phyloP scores from a whole-genome alignment of 2,329 filamentous ascomycete species.

The Colletotrichum godetiae region DNA sequence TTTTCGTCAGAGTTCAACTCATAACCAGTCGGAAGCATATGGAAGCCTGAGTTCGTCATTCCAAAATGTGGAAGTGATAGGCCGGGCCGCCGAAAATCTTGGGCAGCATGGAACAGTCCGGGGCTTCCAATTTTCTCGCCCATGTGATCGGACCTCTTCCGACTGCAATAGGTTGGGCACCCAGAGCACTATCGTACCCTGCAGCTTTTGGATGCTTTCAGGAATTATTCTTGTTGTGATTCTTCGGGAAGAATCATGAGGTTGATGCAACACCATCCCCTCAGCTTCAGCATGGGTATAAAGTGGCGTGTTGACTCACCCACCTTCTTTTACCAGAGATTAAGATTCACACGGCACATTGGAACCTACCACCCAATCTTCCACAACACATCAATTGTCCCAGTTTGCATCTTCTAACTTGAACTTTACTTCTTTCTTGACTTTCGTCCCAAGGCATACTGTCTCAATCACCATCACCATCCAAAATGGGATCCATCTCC shows the following conservation, averaged over 20 bases:
- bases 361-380: no score
- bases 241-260: background rate
- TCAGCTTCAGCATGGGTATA: background rate
- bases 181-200: background rate
- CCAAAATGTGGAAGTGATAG: background rate
- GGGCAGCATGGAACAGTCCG: background rate
- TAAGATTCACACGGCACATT: no score
- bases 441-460: no score
- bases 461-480: no score
- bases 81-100: background rate
- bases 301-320: background rate
- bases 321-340: background rate
- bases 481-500: constrained; percentile 4
- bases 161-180: background rate
- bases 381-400: no score
- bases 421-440: no score
- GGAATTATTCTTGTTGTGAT: background rate
- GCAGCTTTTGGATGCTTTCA: background rate
- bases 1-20: background rate
- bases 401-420: no score
- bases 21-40: background rate
- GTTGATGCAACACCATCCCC: background rate
- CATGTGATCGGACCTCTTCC: background rate
- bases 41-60: background rate
- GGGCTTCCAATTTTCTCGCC: background rate